These are phyloP conservation scores for Volvox reticuliferus DNA, from an alignment of 139 green algal species.

Conservation along the genomic window DNA sequence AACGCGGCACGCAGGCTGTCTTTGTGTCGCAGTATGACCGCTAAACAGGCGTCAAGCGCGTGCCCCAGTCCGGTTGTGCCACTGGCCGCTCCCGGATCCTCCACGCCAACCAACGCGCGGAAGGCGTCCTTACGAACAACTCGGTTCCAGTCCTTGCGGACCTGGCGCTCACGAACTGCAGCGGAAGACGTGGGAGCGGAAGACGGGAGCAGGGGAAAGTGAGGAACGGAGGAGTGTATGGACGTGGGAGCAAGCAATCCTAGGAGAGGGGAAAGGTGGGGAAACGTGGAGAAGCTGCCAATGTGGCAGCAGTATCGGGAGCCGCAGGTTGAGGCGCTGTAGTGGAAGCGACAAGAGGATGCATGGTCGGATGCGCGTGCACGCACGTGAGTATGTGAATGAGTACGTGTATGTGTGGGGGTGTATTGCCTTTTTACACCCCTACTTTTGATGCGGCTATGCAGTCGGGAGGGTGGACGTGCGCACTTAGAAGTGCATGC, in stretches of 20 bases:
- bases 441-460: no score
- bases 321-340: not conserved
- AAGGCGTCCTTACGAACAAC: constrained; percentile 36
- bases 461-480: no score
- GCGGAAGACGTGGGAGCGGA: not conserved
- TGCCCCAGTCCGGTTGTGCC: not conserved
- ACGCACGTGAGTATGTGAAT: no score
- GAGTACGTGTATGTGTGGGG: no score
- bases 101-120: not conserved
- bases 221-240: no score
- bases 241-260: no score
- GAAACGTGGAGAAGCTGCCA: no score
- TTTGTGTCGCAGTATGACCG: constrained; percentile 32
- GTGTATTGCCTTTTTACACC: no score
- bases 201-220: not conserved
- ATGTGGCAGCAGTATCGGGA: not conserved
- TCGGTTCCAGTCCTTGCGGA: constrained; percentile 35
- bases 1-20: constrained; percentile 6
- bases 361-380: no score
- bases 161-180: constrained; percentile 38
- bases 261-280: no score
- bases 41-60: constrained; percentile 27
- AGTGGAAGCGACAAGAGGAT: no score
- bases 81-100: constrained; percentile 8
- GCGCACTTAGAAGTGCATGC: no score